Percentiles rank a stretch among this genome's conserved stretches.
These are phyloP conservation scores for Aspergillus sergii DNA, from an alignment of 2,329 filamentous ascomycete genomes.

Conservation along the genomic window DNA sequence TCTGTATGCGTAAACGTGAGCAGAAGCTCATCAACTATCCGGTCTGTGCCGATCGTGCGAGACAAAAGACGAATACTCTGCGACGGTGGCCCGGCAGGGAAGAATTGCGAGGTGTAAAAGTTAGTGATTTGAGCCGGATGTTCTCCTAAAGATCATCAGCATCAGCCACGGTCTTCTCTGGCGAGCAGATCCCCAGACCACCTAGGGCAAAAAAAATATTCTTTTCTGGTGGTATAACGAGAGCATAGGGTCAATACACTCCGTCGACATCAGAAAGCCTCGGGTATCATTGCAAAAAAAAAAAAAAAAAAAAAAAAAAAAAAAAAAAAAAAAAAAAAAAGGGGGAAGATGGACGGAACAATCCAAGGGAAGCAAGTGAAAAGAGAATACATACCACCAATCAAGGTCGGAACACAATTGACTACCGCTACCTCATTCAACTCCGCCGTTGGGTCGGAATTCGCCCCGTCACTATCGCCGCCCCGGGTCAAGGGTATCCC, in stretches of 20 bases:
- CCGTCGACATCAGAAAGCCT: too few relatives aligned
- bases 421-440: conserved; percentile 29
- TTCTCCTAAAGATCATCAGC: conserved; percentile 19
- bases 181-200: background rate
- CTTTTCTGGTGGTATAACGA: too few relatives aligned
- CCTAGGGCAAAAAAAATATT: background rate
- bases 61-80: conserved; percentile 55
- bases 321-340: conserved; percentile 13
- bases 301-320: background rate
- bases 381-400: conserved; percentile 34
- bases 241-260: too few relatives aligned
- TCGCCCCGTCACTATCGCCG: conserved; percentile 1
- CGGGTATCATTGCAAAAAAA: too few relatives aligned
- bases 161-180: background rate
- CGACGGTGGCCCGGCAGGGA: conserved; percentile 50
- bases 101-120: conserved; percentile 59
- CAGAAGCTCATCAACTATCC: conserved; percentile 61
- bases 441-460: conserved; percentile 6
- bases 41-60: conserved; percentile 58
- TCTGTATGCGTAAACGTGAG: conserved; percentile 58
- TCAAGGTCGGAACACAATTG: conserved; percentile 39
- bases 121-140: conserved; percentile 28
- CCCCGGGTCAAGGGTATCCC: conserved; percentile 7
- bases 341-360: background rate
- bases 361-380: too few relatives aligned